Percentiles rank a stretch among this genome's conserved stretches.
Evolutionary conservation across 2,329 filamentous ascomycete species (phyloP).

Genomic region (Colletotrichum limetticola): DNA sequence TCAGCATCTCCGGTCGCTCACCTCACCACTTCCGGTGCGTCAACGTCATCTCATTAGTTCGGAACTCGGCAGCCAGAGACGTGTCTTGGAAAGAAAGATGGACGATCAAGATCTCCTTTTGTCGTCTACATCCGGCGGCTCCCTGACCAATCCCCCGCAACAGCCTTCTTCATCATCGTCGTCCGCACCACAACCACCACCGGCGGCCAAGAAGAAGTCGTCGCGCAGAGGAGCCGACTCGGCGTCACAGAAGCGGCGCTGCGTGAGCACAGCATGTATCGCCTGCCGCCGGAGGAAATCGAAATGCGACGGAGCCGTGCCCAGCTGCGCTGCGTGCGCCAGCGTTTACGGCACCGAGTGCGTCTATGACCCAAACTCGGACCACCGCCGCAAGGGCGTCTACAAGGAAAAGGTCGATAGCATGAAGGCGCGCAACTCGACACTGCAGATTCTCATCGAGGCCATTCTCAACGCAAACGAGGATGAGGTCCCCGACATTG

Average conservation of each 20-base stretch:
- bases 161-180: not conserved
- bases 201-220: constrained; percentile 56
- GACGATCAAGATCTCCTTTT: constrained; percentile 15
- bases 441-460: constrained; percentile 90
- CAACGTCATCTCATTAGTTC: not conserved
- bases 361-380: constrained; percentile 94
- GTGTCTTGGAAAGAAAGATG: constrained; percentile 2
- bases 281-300: constrained; percentile 83
- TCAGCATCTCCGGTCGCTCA: constrained; percentile 16
- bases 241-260: constrained; percentile 73
- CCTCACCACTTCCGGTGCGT: not conserved
- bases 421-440: constrained; percentile 87
- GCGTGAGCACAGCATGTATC: constrained; percentile 86
- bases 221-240: constrained; percentile 61
- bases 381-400: constrained; percentile 95
- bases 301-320: constrained; percentile 91
- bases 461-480: constrained; percentile 92
- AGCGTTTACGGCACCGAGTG: constrained; percentile 93
- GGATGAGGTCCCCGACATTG: constrained; percentile 82
- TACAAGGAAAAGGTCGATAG: constrained; percentile 94
- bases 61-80: not conserved
- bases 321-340: constrained; percentile 93
- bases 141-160: not conserved
- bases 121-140: constrained; percentile 1
- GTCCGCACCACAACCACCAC: constrained; percentile 4